Percentiles rank a stretch among this genome's conserved stretches.
Evolutionary conservation across 345 rosid genomes (phyloP).

Genomic region (Tarenaya hassleriana): DNA sequence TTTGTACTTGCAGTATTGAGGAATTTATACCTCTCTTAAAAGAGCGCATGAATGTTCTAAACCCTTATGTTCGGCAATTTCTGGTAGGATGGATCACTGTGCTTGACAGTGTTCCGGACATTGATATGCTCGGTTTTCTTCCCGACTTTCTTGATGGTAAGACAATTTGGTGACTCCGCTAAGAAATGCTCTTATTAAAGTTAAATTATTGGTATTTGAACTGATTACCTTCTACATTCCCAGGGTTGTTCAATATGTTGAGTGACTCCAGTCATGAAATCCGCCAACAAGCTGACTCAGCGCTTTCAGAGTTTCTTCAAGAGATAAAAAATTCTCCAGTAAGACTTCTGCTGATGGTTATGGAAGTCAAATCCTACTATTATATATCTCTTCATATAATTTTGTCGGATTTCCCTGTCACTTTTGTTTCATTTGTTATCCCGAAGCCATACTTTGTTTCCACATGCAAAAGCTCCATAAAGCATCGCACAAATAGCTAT

Average conservation of each 20-base stretch:
- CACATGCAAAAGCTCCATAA: too few relatives aligned
- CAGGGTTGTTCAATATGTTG: constrained; percentile 97
- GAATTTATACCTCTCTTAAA: constrained; percentile 92
- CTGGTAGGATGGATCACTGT: constrained; percentile 99
- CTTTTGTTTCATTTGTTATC: constrained; percentile 7
- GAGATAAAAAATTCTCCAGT: constrained; percentile 99
- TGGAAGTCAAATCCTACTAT: neutral
- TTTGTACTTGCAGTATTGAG: constrained; percentile 80
- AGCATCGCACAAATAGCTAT: too few relatives aligned
- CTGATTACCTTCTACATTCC: constrained; percentile 4
- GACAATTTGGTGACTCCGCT: constrained; percentile 18
- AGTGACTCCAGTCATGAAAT: constrained; percentile 98
- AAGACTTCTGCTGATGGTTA: constrained; percentile 35
- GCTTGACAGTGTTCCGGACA: constrained; percentile 98
- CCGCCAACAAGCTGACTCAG: constrained; percentile 98
- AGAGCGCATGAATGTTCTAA: constrained; percentile 94
- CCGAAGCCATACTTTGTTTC: too few relatives aligned
- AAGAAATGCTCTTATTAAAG: constrained; percentile 11
- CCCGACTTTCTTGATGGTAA: constrained; percentile 99
- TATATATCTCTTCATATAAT: constrained; percentile 4
- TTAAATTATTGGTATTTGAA: constrained; percentile 2
- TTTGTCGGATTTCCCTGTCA: constrained; percentile 8
- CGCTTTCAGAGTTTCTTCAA: constrained; percentile 99
- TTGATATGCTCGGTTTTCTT: constrained; percentile 99
- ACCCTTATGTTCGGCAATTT: constrained; percentile 94